Conservation (phyloP, 2,329 filamentous ascomycete genomes). For the Rachicladosporium sp. region DNA sequence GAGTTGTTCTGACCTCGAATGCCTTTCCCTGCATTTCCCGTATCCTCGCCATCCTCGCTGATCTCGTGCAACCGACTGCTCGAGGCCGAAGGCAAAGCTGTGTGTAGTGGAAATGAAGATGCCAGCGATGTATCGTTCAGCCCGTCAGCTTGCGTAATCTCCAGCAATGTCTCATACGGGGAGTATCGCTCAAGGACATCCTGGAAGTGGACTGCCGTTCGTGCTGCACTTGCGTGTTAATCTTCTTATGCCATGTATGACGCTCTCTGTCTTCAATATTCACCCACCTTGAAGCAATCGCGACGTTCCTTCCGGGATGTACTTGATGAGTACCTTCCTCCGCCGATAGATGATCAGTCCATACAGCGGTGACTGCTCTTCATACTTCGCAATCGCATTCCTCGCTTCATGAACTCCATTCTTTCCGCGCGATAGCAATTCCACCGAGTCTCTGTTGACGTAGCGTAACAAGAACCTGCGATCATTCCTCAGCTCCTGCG, state of each 20-base stretch:
- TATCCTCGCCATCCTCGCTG: slow-evolving; percentile 81
- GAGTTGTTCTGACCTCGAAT: slow-evolving; percentile 1
- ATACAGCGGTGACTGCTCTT: slow-evolving; percentile 78
- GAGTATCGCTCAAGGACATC: slow-evolving; percentile 56
- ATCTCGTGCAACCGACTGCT: slow-evolving; percentile 82
- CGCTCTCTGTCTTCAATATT: not conserved
- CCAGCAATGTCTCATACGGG: slow-evolving; percentile 75
- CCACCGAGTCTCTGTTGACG: slow-evolving; percentile 73
- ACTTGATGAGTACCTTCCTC: slow-evolving; percentile 84
- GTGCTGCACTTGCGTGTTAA: slow-evolving; percentile 43
- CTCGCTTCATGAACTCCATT: slow-evolving; percentile 78
- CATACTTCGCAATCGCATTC: slow-evolving; percentile 62
- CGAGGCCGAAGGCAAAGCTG: slow-evolving; percentile 74
- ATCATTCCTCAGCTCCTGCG: slow-evolving; percentile 1
- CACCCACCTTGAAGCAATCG: slow-evolving; percentile 76
- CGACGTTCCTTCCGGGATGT: slow-evolving; percentile 81
- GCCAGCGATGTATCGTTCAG: slow-evolving; percentile 81
- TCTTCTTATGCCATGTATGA: not conserved
- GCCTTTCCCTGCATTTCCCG: slow-evolving; percentile 6
- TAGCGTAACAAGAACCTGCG: slow-evolving; percentile 90
- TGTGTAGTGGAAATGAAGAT: slow-evolving; percentile 77
- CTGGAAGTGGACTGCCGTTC: slow-evolving; percentile 60
- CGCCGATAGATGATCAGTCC: slow-evolving; percentile 83
- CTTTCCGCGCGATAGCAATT: slow-evolving; percentile 61
- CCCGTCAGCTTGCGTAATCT: slow-evolving; percentile 61